Base-by-base conservation (phyloP, 495 filamentous ascomycete species). In the Aspergillus indologenus region DNA sequence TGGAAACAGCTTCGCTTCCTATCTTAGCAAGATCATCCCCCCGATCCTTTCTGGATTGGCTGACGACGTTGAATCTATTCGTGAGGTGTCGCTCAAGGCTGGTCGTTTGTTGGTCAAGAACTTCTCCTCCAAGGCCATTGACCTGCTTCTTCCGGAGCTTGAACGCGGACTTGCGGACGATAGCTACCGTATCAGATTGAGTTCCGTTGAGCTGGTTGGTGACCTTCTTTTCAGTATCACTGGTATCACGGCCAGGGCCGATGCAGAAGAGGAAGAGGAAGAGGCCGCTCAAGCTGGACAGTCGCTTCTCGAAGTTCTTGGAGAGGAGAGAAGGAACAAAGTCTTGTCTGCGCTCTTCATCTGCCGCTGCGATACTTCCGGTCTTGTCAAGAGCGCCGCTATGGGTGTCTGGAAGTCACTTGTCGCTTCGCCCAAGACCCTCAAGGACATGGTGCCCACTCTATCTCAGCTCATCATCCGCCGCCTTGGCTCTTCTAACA, bases 201-300 rank as follows among this genome's bases (percentile, higher is more conserved):
- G 92, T 73, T 98, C 94, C 54, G 94, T 98, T 29, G 94, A 98
- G 77, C 78, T 98, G 53, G 95, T 98, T 61, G 94, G 94, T 46
- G 95, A 98, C 70, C 80, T 98, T 26, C 83, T 98, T 46, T 98
- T 98, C 84, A 98, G 96, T 68, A 85, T 98, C 55, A 97, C 95
- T 26, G 94, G 94, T 71, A 96, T 98, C 70, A 92, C 82, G 56
- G 91, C 85, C 55, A 93, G 88, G 65, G 79, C 85, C 0, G 94
- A 96, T 56, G 82, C 86, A 53, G 92, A 95, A 19, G 86, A 89
- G 54, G 87, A 96, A 66, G 88, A 92, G 47, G 84, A 86, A 52
- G 85, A 84, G 53, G 87, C 85, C 40, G 84, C 84, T 58, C 91
- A 96, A 71, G 90, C 93, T 45, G 90, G 92, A 19, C 89, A 90